These are phyloP conservation scores for Penicillium robsamsonii DNA, from an alignment of 495 filamentous ascomycete species.

Conservation along the genomic window DNA sequence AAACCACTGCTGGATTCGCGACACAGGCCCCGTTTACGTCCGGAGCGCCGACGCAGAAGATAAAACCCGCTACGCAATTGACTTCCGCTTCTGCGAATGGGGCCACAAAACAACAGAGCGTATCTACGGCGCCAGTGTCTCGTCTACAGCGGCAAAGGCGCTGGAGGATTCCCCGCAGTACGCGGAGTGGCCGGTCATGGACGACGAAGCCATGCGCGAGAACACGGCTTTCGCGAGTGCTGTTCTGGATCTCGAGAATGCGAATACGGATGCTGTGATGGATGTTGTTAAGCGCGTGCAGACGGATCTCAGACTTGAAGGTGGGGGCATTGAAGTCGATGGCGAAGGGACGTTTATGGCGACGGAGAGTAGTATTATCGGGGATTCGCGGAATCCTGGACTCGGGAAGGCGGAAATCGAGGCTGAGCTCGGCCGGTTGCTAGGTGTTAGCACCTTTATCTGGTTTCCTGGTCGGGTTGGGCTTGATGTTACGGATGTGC, in stretches of 20 bases:
- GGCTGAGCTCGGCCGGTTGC: conserved; percentile 21
- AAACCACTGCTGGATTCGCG: conserved; percentile 39
- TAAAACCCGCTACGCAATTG: conserved; percentile 25
- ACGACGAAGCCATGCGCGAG: conserved; percentile 14
- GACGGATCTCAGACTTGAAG: conserved; percentile 28
- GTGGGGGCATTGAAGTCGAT: conserved; percentile 36
- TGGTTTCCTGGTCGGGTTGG: conserved; percentile 36
- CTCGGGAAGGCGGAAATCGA: conserved; percentile 23
- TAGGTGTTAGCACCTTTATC: conserved; percentile 31
- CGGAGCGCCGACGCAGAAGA: conserved; percentile 13
- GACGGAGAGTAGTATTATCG: conserved; percentile 35
- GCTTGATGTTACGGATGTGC: conserved; percentile 36
- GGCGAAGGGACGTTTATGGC: conserved; percentile 38
- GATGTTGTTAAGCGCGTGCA: conserved; percentile 22
- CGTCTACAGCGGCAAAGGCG: conserved; percentile 8
- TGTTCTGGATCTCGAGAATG: conserved; percentile 26
- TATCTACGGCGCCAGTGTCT: conserved; percentile 19
- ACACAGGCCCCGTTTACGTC: conserved; percentile 38
- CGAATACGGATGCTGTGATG: background rate
- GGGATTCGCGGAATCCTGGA: conserved; percentile 29
- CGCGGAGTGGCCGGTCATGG: conserved; percentile 26
- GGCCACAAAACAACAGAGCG: conserved; percentile 23
- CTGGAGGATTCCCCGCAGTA: background rate
- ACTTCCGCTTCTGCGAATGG: conserved; percentile 39
- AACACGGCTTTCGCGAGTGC: conserved; percentile 29